Base-by-base conservation (phyloP, 2,329 filamentous ascomycete genomes). In the Phoma sp. region DNA sequence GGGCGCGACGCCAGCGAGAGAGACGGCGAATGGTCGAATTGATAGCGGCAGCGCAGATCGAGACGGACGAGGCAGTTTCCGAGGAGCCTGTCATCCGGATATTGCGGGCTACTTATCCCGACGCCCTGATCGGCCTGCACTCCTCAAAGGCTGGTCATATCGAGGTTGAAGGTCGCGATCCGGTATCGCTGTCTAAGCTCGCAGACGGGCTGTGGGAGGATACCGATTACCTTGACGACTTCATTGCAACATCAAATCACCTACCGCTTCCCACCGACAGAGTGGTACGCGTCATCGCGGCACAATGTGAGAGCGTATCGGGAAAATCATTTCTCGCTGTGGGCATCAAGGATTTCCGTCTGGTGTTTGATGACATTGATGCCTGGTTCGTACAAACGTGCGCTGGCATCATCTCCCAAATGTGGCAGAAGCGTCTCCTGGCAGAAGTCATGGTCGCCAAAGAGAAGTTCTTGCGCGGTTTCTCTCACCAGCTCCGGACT, bases 391-490 rank as follows among this genome's bases (percentile, higher is more conserved):
- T 42, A 20, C 26, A 42, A 15, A n/a, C 39, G 2, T 42, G 39
- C 26, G 39, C 39, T 20, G 39, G 21, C n/a, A 32, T 42, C 10
- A 21, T 42, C 7, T 42, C 39, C 11, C 39, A 42, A 14, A 42
- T 20, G 17, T 42, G 39, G 39, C 39, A 42, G 4, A 42, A 42
- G 28, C 39, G 17, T 2, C 39, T 42, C n/a, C n/a, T 42, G n/a
- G 26, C 14, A 42, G 39, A 42, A 42, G 39, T 42, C 17, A 42
- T 42, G 39, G 7, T 21, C 9, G 39, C 39, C 10, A 42, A 42
- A n/a, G 39, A 42, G 26, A 42, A 42, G 12, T 42, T 42, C 39
- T 14, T 42, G 26, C 39, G 39, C 4, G 39, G 39, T 20, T 42
- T 42, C 11, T 42, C 26, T n/a, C 39, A 42, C n/a, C 39, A 42